phyloP scores from a whole-genome alignment of 2,329 filamentous ascomycete genomes.

The Penicillium concentricum region DNA sequence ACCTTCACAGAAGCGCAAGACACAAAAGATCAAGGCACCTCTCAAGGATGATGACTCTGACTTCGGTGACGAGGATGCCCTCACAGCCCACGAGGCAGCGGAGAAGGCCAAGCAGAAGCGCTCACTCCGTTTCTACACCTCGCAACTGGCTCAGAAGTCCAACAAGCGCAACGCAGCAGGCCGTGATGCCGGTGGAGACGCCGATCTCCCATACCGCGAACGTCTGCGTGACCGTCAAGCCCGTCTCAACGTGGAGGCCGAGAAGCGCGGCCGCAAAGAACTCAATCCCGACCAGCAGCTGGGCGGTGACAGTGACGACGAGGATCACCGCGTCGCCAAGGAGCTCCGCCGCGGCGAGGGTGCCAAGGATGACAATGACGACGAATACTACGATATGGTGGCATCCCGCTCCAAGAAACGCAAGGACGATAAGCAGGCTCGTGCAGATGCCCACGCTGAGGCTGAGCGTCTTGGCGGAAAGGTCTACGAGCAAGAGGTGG shows the following conservation, averaged over 20 bases:
- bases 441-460: constrained; percentile 55
- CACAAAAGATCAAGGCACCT: constrained; percentile 32
- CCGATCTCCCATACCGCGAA: constrained; percentile 76
- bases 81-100: constrained; percentile 75
- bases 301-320: constrained; percentile 68
- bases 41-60: constrained; percentile 65
- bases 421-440: constrained; percentile 74
- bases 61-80: constrained; percentile 82
- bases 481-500: constrained; percentile 64
- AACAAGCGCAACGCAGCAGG: constrained; percentile 70
- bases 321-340: constrained; percentile 56
- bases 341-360: constrained; percentile 42
- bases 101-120: constrained; percentile 91
- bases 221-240: constrained; percentile 81
- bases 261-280: constrained; percentile 71
- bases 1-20: constrained; percentile 48
- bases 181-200: constrained; percentile 59
- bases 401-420: constrained; percentile 55
- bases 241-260: constrained; percentile 83
- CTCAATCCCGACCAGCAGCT: constrained; percentile 64
- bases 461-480: constrained; percentile 58
- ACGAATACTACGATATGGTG: constrained; percentile 83
- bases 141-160: constrained; percentile 91
- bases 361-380: constrained; percentile 43
- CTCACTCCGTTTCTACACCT: constrained; percentile 94